phyloP scores from a whole-genome alignment of 2,329 filamentous ascomycete genomes.

The Rhynchosporium secalis region DNA sequence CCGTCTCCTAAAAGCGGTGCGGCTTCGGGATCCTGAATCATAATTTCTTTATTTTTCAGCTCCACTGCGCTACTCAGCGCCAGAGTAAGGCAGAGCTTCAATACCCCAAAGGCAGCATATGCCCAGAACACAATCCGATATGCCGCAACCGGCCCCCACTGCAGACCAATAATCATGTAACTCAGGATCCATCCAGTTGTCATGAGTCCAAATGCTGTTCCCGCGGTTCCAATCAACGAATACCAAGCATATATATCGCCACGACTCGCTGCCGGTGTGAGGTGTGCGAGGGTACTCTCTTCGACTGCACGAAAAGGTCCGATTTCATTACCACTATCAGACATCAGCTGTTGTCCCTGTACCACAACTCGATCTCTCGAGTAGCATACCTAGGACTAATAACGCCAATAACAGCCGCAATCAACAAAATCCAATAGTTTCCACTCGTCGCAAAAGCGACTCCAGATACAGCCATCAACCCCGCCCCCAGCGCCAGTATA shows the following conservation, averaged over 20 bases:
- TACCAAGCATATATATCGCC: slow-evolving; percentile 65
- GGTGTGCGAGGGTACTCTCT: slow-evolving; percentile 59
- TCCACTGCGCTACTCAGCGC: slow-evolving; percentile 47
- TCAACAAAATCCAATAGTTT: slow-evolving; percentile 59
- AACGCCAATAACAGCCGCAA: slow-evolving; percentile 59
- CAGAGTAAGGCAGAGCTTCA: slow-evolving; percentile 57
- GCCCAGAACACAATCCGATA: slow-evolving; percentile 58
- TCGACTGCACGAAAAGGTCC: slow-evolving; percentile 63
- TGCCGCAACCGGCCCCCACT: slow-evolving; percentile 48
- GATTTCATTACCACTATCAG: slow-evolving; percentile 60
- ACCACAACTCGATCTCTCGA: neutral
- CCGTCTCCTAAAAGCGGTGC: slow-evolving; percentile 35
- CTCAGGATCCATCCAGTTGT: slow-evolving; percentile 60
- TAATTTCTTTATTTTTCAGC: slow-evolving; percentile 41
- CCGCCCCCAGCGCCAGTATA: slow-evolving; percentile 55
- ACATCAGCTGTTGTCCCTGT: neutral
- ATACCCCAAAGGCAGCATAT: slow-evolving; percentile 56
- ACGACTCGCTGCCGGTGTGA: slow-evolving; percentile 48
- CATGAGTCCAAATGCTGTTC: slow-evolving; percentile 60
- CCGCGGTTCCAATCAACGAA: slow-evolving; percentile 56
- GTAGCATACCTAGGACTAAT: slow-evolving; percentile 53
- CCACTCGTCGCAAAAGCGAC: slow-evolving; percentile 52
- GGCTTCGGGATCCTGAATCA: slow-evolving; percentile 35
- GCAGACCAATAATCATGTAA: slow-evolving; percentile 45
- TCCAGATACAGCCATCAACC: slow-evolving; percentile 57